Evolutionary conservation across 208 protist species (phyloP), one percentile per base, ranked within the genome.

Genomic region (Naegleria fowleri): DNA sequence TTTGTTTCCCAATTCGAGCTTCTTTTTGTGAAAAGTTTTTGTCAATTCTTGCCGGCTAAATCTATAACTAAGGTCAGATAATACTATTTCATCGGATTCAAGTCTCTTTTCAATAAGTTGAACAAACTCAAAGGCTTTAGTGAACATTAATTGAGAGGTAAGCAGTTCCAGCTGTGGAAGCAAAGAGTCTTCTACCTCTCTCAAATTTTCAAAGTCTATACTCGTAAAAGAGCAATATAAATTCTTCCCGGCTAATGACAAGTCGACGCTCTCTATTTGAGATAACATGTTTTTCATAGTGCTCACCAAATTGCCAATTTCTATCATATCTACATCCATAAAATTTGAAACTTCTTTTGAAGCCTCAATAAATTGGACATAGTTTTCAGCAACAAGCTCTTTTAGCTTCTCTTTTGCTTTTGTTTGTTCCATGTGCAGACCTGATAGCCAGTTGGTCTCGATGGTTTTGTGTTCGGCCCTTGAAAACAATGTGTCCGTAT

Each of bases 281-380:
- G 29, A 79, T 5, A 36, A 0, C 19, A 36, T 13, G n/a, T 79
- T 79, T 79, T 79, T 79, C 29, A 79, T 36, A 36, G 16, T 36
- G 9, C 6, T 36, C 1, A 79, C 29, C 7, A 79, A 33, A 79
- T 79, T 79, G 36, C 29, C 29, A 15, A 79, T 36, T 79, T 79
- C 67, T 36, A 79, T 79, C 29, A 79, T 36, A 36, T 79, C 67
- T 6, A 36, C 29, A 36, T 79, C 67, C 16, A 79, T 79, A 79
- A 79, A 79, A 79, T 33, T 79, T 25, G 67, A 79, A 79, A 79
- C 67, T 9, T 79, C 67, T 79, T 36, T 79, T 79, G 67, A 79
- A 79, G 67, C 67, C 5, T 79, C 67, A 79, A 79, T 79, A 33
- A 79, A 79, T 79, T 79, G 16, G 9, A 7, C 9, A 79, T 79